Evolutionary conservation across 495 filamentous ascomycete species (phyloP).

Genomic region (Aspergillus nidulans): DNA sequence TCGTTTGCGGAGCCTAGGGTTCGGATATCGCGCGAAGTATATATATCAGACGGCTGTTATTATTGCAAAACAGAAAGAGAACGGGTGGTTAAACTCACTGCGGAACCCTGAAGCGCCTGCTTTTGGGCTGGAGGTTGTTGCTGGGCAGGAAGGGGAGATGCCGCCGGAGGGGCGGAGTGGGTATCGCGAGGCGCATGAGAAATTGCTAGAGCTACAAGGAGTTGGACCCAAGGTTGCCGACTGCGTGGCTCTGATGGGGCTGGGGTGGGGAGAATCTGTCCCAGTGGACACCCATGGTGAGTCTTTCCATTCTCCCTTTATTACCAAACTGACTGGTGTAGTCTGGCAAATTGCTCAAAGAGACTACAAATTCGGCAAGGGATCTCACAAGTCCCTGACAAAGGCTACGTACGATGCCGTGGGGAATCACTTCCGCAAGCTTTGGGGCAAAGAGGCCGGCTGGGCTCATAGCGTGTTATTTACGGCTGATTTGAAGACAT

Average conservation of each 20-base stretch:
- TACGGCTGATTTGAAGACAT: slow-evolving; percentile 85
- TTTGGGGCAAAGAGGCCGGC: slow-evolving; percentile 92
- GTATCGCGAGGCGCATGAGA: slow-evolving; percentile 78
- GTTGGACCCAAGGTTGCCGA: slow-evolving; percentile 97
- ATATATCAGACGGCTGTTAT: slow-evolving; percentile 79
- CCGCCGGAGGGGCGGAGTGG: slow-evolving; percentile 55
- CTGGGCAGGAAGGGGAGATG: slow-evolving; percentile 37
- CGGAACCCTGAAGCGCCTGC: slow-evolving; percentile 70
- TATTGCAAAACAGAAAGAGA: slow-evolving; percentile 57
- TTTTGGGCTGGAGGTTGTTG: slow-evolving; percentile 41
- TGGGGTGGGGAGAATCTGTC: slow-evolving; percentile 94
- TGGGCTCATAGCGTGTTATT: slow-evolving; percentile 98
- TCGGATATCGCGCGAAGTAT: slow-evolving; percentile 93
- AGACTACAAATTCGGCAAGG: slow-evolving; percentile 89
- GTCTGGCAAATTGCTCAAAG: slow-evolving; percentile 97
- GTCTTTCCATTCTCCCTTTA: slow-evolving; percentile 15
- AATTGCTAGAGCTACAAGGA: slow-evolving; percentile 71
- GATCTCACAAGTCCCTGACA: slow-evolving; percentile 78
- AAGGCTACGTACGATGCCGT: slow-evolving; percentile 86
- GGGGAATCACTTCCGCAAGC: slow-evolving; percentile 79
- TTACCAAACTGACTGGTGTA: slow-evolving; percentile 19
- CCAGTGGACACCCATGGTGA: slow-evolving; percentile 91
- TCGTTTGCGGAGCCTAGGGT: slow-evolving; percentile 76
- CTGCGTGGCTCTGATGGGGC: slow-evolving; percentile 93
- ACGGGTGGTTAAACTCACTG: slow-evolving; percentile 72